Base-by-base conservation (phyloP, 2,329 filamentous ascomycete genomes). In the Fusarium pseudoanthophilum region DNA sequence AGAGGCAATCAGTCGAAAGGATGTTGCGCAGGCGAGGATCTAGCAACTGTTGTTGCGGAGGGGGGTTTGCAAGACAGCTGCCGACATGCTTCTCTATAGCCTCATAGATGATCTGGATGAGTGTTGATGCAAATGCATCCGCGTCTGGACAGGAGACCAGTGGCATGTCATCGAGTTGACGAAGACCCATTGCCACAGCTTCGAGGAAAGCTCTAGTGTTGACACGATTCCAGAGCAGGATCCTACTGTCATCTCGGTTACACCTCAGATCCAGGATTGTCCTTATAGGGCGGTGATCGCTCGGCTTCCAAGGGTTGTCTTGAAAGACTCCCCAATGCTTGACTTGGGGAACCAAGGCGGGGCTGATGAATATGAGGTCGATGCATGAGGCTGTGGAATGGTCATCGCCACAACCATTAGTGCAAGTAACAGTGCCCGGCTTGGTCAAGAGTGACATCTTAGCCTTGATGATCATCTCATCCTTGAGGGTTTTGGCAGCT, bases 311-410 rank as follows among this genome's bases (percentile, higher is more conserved):
- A 7, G 28, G 39, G 7, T 37, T 43, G 3, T 49, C 18, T 14
- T 58, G 15, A 15, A 37, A 20, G 21, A 67, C 37, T 7, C 11
- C 26, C 37, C 24, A 69, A 30, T 42, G 16, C n/a, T 26, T 32
- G 15, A 45, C 30, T 4, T 26, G 11, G 3, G 11, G n/a, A 28
- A 7, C 5, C 3, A 69, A 18, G 3, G 11, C 18, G 15, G 13
- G 7, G 15, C 63, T 69, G 34, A 51, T 9, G 16, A 67, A 69
- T 5, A 52, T 59, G 11, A 69, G 67, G 42, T 67, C 58, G 20
- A 69, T 63, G 7, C 37, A 53, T 13, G 30, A 60, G 4, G 21
- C n/a, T 7, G 11, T 55, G 2, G 6, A 2, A 28, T 37, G 39
- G 14, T 21, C 32, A 20, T 45, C 11, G 8, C 18, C 6, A 7